Base-by-base conservation (phyloP, 2,329 filamentous ascomycete genomes). In the Botryosphaeria dothidea region DNA sequence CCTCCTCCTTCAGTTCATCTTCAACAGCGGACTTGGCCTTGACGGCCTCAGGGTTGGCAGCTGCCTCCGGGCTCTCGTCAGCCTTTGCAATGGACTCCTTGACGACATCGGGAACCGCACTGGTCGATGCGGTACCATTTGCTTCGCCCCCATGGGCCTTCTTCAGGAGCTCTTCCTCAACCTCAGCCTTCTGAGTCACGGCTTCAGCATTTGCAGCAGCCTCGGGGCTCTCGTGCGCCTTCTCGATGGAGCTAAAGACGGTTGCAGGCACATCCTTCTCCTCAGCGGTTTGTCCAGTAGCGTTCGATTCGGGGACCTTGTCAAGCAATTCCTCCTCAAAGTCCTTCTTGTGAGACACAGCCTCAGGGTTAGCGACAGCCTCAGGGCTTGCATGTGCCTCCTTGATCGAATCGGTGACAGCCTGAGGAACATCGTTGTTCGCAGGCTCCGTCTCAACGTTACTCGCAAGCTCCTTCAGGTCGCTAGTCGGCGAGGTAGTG, bases 21-120 rank as follows among this genome's bases (percentile, higher is more conserved):
- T 96, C 92, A 4, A 93, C 83, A 9, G 82, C 84, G 75, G 86
- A 87, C 85, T 95, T 95, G 71, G 93, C 91, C 67, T 85, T 80
- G 6, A 95, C 90, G 19, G 88, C 90, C 64, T 84, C 83, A 1
- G 86, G 81, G 76, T 88, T 90, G 64, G 85, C 85, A 38, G 90
- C 86, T 36, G 92, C 92, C 78, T 95, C 92, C 8, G 91, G 89
- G 67, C 81, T 82, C 71, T 83, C 76, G 63, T 86, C 85, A 23
- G 90, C 84, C 62, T 80, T 66, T 19, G 74, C 71, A 4, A 83
- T 73, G 2, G 81, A 83, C 34, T 81, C 74, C 69, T 77, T 78
- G 56, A 84, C 82, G 8, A 79, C 71, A 31, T 78, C 74, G 0
- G 82, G 82, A 27, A 69, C 68, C 17, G 27, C 64, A 17, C 27